Evolutionary conservation across 2,329 filamentous ascomycete genomes (phyloP), one percentile per base, ranked within the genome.

Genomic region (Penicillium sp.): DNA sequence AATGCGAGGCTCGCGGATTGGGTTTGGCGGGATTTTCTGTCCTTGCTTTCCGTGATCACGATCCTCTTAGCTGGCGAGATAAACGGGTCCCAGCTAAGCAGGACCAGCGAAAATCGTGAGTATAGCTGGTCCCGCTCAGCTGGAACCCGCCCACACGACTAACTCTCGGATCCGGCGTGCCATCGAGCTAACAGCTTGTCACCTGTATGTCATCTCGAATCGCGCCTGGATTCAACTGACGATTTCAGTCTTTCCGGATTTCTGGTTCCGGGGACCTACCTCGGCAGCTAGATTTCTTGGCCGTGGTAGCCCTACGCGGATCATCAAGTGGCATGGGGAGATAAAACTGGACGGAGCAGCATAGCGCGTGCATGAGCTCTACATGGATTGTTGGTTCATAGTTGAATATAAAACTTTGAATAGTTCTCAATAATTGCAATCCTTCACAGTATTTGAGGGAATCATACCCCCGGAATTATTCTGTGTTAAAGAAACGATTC

Each of bases 401-500:
- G 10, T 5, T 29, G 10, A 29, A 29, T 1, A 6, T 37, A 3
- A 18, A 4, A 35, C 20, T 20, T 8, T 1, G 18, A 20, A 7
- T 1, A 3, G 4, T 33, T 20, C 8, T 15, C 7, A 35, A 18
- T 4, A 4, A 10, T 9, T 15, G 15, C 15, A 23, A 4, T 20
- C 2, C 18, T 18, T 37, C 33, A 20, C 1, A 33, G n/a, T 18
- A 8, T 4, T 3, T 23, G 10, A 3, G 10, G 28, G 10, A 13
- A 12, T 12, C 8, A 37, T 20, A 12, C 9, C 2, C 20, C 9
- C 28, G 8, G 27, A 29, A 12, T 37, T 20, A 20, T 1, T 18
- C 10, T n/a, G 47, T 28, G 18, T 20, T 46, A 24, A 72, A 73
- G 46, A 73, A 74, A 6, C 57, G 67, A 50, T 73, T 74, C 46